Evolutionary conservation across 768 basidiomycete genomes (phyloP).

Genomic region (Infundibulicybe gibba): DNA sequence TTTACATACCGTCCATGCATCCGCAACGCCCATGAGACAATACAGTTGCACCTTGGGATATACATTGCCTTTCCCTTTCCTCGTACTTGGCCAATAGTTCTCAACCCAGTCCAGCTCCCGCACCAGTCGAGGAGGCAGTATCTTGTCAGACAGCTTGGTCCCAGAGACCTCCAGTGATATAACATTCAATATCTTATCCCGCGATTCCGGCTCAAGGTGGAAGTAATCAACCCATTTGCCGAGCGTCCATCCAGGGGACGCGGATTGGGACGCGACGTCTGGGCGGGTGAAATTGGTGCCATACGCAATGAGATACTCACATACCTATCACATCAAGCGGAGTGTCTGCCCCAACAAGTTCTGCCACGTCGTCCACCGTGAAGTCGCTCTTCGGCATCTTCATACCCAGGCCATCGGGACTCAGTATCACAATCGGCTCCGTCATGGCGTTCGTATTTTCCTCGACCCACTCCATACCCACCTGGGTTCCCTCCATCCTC

Average conservation of each 20-base stretch:
- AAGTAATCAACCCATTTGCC: slow-evolving; percentile 91
- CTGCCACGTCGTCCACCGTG: slow-evolving; percentile 77
- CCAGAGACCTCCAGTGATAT: slow-evolving; percentile 94
- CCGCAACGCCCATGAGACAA: slow-evolving; percentile 93
- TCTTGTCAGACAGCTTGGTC: slow-evolving; percentile 71
- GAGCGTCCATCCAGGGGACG: slow-evolving; percentile 83
- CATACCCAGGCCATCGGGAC: slow-evolving; percentile 83
- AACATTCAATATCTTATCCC: slow-evolving; percentile 91
- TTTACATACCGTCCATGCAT: slow-evolving; percentile 87
- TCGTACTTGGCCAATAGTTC: slow-evolving; percentile 84
- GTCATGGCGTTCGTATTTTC: slow-evolving; percentile 68
- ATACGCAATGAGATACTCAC: slow-evolving; percentile 10
- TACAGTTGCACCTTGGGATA: slow-evolving; percentile 96
- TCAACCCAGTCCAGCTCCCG: slow-evolving; percentile 97
- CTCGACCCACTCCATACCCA: slow-evolving; percentile 75
- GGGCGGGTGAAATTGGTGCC: slow-evolving; percentile 1
- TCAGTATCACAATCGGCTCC: slow-evolving; percentile 80
- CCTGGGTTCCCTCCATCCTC: slow-evolving; percentile 61
- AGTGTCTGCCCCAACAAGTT: slow-evolving; percentile 71
- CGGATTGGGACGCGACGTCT: slow-evolving; percentile 91
- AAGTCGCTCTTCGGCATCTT: slow-evolving; percentile 75
- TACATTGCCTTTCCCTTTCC: slow-evolving; percentile 65
- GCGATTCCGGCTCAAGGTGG: slow-evolving; percentile 55
- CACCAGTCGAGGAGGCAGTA: slow-evolving; percentile 80
- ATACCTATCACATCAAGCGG: slow-evolving; percentile 91